Percentiles rank a stretch among this genome's conserved stretches.
Evolutionary conservation across 208 protist genomes (phyloP).

Genomic region (Leishmania lainsoni): DNA sequence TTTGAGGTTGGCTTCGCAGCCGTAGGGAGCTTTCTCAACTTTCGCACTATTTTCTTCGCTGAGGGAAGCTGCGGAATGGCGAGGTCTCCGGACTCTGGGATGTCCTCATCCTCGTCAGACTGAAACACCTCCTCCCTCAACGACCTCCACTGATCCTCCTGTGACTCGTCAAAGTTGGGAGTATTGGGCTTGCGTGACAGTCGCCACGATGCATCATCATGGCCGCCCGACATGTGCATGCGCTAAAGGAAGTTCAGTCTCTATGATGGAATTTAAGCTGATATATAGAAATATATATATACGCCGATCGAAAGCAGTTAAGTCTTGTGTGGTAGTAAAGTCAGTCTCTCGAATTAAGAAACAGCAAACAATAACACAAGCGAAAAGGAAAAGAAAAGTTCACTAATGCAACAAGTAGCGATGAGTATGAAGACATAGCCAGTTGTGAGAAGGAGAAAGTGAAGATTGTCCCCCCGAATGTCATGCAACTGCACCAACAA

Average conservation of each 20-base stretch:
- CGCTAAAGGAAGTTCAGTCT: not conserved
- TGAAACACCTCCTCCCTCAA: constrained; percentile 57
- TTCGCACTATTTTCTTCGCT: constrained; percentile 35
- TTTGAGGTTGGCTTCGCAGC: constrained; percentile 23
- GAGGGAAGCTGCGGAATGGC: constrained; percentile 30
- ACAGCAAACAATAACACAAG: not conserved
- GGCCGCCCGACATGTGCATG: constrained; percentile 14
- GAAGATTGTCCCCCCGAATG: not conserved
- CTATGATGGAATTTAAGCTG: not conserved
- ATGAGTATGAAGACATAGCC: not conserved
- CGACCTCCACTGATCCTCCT: constrained; percentile 67
- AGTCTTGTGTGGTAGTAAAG: not conserved
- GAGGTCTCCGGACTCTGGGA: constrained; percentile 33
- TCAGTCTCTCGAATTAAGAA: not conserved
- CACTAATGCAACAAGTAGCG: not conserved
- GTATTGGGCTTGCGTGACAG: constrained; percentile 12
- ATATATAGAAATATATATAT: no score
- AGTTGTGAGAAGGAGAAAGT: not conserved
- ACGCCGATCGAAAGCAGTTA: not conserved
- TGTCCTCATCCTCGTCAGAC: constrained; percentile 48
- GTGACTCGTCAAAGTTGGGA: constrained; percentile 33
- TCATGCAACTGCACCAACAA: constrained; percentile 8
- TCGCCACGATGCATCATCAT: not conserved
- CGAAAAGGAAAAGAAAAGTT: not conserved
- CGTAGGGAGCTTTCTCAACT: constrained; percentile 3